Evolutionary conservation across 2,329 filamentous ascomycete species (phyloP).

Genomic region (Sporothrix brasiliensis): DNA sequence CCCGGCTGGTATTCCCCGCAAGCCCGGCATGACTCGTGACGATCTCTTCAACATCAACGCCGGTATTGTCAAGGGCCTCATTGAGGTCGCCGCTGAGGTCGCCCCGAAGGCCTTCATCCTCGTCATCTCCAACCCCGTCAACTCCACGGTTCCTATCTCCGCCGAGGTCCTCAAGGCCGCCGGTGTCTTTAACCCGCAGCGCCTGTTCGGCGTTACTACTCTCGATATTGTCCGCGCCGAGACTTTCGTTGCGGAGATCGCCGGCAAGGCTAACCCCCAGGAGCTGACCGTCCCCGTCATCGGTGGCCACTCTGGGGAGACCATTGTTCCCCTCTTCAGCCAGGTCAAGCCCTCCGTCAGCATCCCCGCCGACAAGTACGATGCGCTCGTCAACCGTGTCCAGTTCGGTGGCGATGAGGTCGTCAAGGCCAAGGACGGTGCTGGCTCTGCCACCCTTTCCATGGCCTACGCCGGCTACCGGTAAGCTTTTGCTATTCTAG

Average conservation of each 20-base stretch:
- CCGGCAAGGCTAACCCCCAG: constrained; percentile 78
- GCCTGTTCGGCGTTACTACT: constrained; percentile 97
- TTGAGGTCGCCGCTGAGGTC: constrained; percentile 83
- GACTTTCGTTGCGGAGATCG: constrained; percentile 88
- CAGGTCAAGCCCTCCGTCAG: constrained; percentile 76
- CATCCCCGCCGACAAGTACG: constrained; percentile 88
- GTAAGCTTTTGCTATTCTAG: constrained; percentile 51
- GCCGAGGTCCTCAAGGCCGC: constrained; percentile 95
- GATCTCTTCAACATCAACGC: constrained; percentile 99
- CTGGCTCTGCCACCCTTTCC: constrained; percentile 79
- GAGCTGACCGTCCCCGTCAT: constrained; percentile 88
- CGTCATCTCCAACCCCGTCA: constrained; percentile 99
- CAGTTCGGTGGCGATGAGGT: constrained; percentile 98
- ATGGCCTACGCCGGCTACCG: constrained; percentile 93
- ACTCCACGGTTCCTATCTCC: constrained; percentile 97
- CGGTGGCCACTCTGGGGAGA: constrained; percentile 96
- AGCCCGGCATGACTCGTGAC: constrained; percentile 99
- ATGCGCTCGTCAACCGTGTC: constrained; percentile 87
- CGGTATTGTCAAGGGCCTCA: constrained; percentile 91
- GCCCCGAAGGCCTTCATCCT: constrained; percentile 92
- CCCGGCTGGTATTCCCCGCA: constrained; percentile 96
- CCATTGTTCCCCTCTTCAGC: constrained; percentile 97
- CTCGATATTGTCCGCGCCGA: constrained; percentile 97
- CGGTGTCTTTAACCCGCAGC: constrained; percentile 91
- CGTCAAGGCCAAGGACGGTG: constrained; percentile 82